Base-by-base conservation (phyloP, 140 eudicot genomes). In the Cichorium intybus region DNA sequence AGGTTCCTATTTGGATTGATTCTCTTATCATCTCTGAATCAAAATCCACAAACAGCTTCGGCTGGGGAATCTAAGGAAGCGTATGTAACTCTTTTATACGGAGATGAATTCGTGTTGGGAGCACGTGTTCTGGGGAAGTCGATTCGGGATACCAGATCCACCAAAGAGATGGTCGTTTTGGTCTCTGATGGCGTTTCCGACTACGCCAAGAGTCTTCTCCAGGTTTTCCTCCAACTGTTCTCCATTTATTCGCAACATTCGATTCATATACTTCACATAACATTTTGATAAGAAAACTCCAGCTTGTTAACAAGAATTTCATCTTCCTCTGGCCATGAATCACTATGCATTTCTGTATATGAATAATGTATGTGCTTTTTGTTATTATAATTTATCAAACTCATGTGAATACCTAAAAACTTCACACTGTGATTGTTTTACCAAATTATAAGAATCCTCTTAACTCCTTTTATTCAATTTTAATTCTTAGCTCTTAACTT, bases 131-230 rank as follows among this genome's bases (percentile, higher is more conserved):
- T 90, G 22, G 97, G 97, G 39, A 90, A 90, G 71, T 90, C 97
- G 4, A 90, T 90, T 52, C 78, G 90, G 15, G 90, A 87, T 34
- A 87, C 90, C 24, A 80, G 90, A 69, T 82, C 97, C 35, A 79
- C 80, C 17, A 87, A 90, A 50, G 96, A 90, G 20, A 90, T 87
- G 95, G 95, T 87, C 3, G 95, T 77, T 65, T 72, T 90, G 77
- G 97, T 90, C 27, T 90, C 97, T 24, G 97, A 90, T 78, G 97
- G 97, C 4, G 97, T 90, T 48, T 90, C 97, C 2, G 83, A 84
- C 6, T 87, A 84, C 49, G 93, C 97, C 53, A 90, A 84, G 66
- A 68, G 71, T 48, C 95, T 90, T 47, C 86, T 90, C 21, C 70
- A 78, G 88, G 97, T 89, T 64, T 45, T 1, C 17, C 34, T 41